These are phyloP conservation scores for Penicillium digitatum DNA, from an alignment of 2,329 filamentous ascomycete genomes.

Conservation along the genomic window DNA sequence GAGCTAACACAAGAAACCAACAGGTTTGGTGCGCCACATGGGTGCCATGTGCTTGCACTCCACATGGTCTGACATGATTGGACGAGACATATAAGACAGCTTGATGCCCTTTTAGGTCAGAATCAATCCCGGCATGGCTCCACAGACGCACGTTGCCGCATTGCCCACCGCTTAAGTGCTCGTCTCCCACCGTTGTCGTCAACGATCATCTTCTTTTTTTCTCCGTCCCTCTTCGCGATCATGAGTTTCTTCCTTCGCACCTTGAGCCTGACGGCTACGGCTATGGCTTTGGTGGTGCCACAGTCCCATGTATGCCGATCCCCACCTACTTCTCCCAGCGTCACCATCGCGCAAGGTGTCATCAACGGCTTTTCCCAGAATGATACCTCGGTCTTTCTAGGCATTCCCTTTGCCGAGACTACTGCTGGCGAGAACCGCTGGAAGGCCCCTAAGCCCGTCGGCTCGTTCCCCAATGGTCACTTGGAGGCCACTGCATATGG, in stretches of 20 bases:
- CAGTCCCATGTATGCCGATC: background rate
- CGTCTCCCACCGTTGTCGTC: background rate
- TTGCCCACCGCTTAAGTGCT: background rate
- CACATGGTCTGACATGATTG: background rate
- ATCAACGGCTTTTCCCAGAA: background rate
- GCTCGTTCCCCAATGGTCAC: background rate
- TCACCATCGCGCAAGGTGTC: background rate
- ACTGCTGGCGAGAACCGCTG: background rate
- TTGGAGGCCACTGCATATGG: background rate
- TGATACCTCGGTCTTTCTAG: background rate
- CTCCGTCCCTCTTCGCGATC: background rate
- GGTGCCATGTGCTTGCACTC: background rate
- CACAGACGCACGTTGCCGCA: background rate
- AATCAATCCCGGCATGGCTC: background rate
- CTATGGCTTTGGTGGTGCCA: background rate
- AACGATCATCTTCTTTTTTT: background rate
- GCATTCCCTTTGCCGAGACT: background rate
- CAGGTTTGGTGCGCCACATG: background rate
- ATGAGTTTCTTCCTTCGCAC: background rate
- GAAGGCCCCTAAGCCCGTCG: background rate
- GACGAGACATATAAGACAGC: background rate
- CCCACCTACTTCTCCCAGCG: background rate
- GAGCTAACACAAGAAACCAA: background rate
- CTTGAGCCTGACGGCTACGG: background rate
- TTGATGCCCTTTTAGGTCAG: background rate